Percentiles rank a stretch among this genome's conserved stretches.
phyloP scores from a whole-genome alignment of 139 green algal species.

The Chlamydomonas urium region DNA sequence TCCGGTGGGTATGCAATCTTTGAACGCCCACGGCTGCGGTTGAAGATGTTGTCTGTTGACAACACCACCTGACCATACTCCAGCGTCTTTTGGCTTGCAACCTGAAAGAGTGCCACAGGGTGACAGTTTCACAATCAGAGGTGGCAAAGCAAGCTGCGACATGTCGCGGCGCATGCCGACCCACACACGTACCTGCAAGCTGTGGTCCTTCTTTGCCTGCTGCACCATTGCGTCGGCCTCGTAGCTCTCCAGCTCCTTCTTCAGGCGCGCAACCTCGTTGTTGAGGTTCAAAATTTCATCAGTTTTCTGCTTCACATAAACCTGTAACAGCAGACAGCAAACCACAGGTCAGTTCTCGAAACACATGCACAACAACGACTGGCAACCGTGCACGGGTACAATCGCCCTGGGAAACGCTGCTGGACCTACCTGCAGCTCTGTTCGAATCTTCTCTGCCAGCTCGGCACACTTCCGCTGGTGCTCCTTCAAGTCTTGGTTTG shows the following conservation, averaged over 20 bases:
- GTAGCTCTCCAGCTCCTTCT: slow-evolving; percentile 75
- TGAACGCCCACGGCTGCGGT: slow-evolving; percentile 46
- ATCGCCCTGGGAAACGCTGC: too few species aligned
- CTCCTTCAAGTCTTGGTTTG: slow-evolving; percentile 53
- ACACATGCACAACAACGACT: too few species aligned
- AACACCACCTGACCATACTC: slow-evolving; percentile 82
- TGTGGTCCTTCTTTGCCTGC: slow-evolving; percentile 68
- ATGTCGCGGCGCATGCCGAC: too few species aligned
- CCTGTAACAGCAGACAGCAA: neutral
- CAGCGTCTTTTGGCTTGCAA: slow-evolving; percentile 65
- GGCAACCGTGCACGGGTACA: too few species aligned
- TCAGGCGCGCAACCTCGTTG: slow-evolving; percentile 68
- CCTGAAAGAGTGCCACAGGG: slow-evolving; percentile 12
- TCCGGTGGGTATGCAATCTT: slow-evolving; percentile 61
- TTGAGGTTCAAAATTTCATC: slow-evolving; percentile 82
- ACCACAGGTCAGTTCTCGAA: neutral
- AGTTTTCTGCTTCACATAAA: slow-evolving; percentile 63
- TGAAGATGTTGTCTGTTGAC: slow-evolving; percentile 82
- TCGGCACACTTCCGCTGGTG: slow-evolving; percentile 31
- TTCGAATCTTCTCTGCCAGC: slow-evolving; percentile 43
- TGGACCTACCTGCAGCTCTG: slow-evolving; percentile 46
- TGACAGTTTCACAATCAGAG: neutral
- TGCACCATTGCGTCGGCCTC: slow-evolving; percentile 56
- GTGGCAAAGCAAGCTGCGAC: neutral
- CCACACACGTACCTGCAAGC: slow-evolving; percentile 36